A percentile compares a stretch with the other conserved stretches of the same genome.
These are phyloP conservation scores for Pseudocercospora fuligena DNA, from an alignment of 2,329 filamentous ascomycete genomes.

Conservation along the genomic window DNA sequence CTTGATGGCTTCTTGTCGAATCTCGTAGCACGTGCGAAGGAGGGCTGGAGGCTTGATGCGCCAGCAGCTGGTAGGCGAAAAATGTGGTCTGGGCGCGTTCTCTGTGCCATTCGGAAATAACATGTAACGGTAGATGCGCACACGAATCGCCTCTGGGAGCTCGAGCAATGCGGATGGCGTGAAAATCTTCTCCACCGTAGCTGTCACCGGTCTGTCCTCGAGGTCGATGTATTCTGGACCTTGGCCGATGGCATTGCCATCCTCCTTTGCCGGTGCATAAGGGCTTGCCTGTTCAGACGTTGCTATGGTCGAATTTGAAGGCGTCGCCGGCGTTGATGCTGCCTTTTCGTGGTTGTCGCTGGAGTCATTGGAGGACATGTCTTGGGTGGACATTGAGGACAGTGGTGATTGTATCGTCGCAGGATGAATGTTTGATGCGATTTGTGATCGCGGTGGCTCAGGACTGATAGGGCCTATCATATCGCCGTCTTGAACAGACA, in stretches of 20 bases:
- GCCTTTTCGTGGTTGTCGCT: not conserved
- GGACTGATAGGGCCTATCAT: not conserved
- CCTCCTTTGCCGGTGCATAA: not conserved
- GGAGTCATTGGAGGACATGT: not conserved
- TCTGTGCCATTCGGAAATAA: not conserved
- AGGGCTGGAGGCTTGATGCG: constrained; percentile 11
- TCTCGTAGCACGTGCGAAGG: constrained; percentile 14
- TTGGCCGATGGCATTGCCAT: not conserved
- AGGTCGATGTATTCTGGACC: not conserved
- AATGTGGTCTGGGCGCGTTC: not conserved
- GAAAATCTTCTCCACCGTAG: not conserved
- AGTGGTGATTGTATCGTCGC: not conserved
- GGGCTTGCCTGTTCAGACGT: not conserved
- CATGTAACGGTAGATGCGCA: constrained; percentile 13
- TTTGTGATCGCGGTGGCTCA: not conserved
- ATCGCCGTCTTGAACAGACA: not conserved
- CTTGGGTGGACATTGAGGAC: not conserved
- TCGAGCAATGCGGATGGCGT: not conserved
- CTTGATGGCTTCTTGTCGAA: constrained; percentile 19
- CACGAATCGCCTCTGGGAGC: constrained; percentile 8
- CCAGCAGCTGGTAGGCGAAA: not conserved
- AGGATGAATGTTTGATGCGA: not conserved
- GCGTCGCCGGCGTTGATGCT: not conserved
- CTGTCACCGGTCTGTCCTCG: not conserved
- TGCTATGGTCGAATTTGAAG: not conserved